A percentile compares a stretch with the other conserved stretches of the same genome.
phyloP scores from a whole-genome alignment of 306 rosid species.

The Echinosophora koreensis region DNA sequence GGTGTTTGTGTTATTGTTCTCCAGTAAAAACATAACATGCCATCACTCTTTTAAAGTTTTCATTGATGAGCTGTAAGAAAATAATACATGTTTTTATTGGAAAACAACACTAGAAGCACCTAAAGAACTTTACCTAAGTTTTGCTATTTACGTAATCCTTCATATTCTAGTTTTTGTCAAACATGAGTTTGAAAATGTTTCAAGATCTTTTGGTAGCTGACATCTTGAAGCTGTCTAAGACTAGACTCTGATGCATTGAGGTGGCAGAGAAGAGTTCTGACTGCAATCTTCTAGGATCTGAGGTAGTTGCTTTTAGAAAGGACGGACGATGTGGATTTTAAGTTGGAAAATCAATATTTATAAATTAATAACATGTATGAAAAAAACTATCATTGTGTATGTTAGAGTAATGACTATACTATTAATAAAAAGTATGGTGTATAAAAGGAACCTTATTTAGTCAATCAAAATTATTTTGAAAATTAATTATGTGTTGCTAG shows the following conservation, averaged over 20 bases:
- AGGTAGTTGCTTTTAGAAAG: constrained; percentile 7
- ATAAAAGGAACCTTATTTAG: constrained; percentile 24
- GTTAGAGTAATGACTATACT: neutral
- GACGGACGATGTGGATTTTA: neutral
- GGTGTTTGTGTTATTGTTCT: neutral
- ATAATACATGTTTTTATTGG: neutral
- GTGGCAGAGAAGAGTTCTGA: constrained; percentile 16
- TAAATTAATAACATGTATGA: constrained; percentile 23
- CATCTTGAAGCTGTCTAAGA: constrained; percentile 16
- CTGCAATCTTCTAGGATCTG: constrained; percentile 24
- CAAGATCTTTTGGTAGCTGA: constrained; percentile 2
- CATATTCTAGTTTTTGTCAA: constrained; percentile 2
- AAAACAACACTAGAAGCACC: neutral
- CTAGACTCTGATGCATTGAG: constrained; percentile 4
- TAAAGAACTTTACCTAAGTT: too few species aligned
- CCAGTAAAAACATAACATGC: neutral
- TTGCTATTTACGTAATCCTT: neutral
- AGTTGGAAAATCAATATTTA: neutral
- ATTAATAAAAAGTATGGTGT: neutral
- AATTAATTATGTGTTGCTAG: neutral
- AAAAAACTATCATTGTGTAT: neutral
- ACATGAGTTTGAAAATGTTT: neutral
- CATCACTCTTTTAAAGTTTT: neutral
- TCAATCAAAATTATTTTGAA: constrained; percentile 9
- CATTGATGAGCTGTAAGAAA: neutral